Base-by-base conservation (phyloP, 1,284 basidiomycete species). In the Anthracocystis walkeri region DNA sequence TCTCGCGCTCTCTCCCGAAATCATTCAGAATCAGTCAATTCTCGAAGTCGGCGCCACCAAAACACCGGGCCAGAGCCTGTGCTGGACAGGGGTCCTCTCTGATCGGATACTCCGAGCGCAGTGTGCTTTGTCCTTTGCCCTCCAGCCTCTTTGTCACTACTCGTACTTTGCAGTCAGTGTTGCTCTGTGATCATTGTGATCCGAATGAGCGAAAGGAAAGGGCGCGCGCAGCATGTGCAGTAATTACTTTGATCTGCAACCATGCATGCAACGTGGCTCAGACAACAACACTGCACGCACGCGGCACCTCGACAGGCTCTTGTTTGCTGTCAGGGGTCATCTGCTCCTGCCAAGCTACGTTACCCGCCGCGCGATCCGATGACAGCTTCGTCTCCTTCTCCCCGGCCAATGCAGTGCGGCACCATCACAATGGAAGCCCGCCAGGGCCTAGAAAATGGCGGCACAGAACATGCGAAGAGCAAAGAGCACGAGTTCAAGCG, bases 251-350 rank as follows among this genome's bases (percentile, higher is more conserved):
- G 29, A 29, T 29, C 29, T 29, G 29, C 12, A 14, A 38, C 12
- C 35, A 14, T 38, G 44, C 44, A 27, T 27, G 44, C 44, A 46
- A 46, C 44, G 23, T 46, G 44, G 41, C 41, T 12, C 18, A 42
- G n/a, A 21, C 41, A 20, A 21, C 41, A 5, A 42, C 41, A n/a
- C n/a, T n/a, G n/a, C n/a, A n/a, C 41, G 20, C 41, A 42, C 6
- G 18, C 16, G 41, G 41, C 18, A 4, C 41, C 7, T 21, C 20
- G 16, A 20, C 11, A 42, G n/a, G 41, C 20, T n/a, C 23, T 5
- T 14, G 10, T 27, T n/a, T 25, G 23, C 44, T 46, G 44, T 46
- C 44, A 46, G 23, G 44, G 42, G 44, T 16, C 23, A 10, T 20
- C 21, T 45, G 21, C 44, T 45, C 10, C 44, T 11, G 23, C 44